These are phyloP conservation scores for Penicillium sp. DNA, from an alignment of 2,329 filamentous ascomycete genomes.

Conservation along the genomic window DNA sequence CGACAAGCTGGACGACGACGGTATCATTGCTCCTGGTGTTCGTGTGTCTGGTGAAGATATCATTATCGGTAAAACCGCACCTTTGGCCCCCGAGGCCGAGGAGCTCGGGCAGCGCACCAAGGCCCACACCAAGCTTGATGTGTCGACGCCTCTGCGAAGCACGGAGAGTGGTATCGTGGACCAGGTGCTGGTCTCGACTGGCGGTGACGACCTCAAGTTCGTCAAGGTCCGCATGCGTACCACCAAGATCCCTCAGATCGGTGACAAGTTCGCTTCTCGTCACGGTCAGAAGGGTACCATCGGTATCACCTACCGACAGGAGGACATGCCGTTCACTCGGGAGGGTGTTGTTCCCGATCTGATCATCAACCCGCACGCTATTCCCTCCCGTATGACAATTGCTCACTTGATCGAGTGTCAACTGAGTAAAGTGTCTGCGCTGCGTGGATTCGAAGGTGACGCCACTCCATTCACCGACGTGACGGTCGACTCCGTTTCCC, in stretches of 20 bases:
- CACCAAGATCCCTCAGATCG: constrained; percentile 97
- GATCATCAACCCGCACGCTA: constrained; percentile 99
- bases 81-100: constrained; percentile 86
- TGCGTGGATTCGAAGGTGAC: constrained; percentile 93
- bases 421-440: constrained; percentile 88
- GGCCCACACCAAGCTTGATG: constrained; percentile 87
- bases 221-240: constrained; percentile 97
- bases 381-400: constrained; percentile 99
- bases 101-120: constrained; percentile 91
- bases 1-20: constrained; percentile 96
- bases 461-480: constrained; percentile 98
- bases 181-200: constrained; percentile 88
- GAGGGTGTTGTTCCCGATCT: constrained; percentile 92
- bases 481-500: constrained; percentile 89
- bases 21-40: constrained; percentile 88
- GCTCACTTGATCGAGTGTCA: constrained; percentile 99
- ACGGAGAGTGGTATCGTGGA: constrained; percentile 98
- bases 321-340: constrained; percentile 96
- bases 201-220: constrained; percentile 89
- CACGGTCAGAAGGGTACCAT: constrained; percentile 99
- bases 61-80: constrained; percentile 97
- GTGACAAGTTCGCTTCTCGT: constrained; percentile 98
- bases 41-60: constrained; percentile 97
- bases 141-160: constrained; percentile 88
- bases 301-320: constrained; percentile 94